Conservation (phyloP, 495 filamentous ascomycete species). For the Tetracladium setigerum region DNA sequence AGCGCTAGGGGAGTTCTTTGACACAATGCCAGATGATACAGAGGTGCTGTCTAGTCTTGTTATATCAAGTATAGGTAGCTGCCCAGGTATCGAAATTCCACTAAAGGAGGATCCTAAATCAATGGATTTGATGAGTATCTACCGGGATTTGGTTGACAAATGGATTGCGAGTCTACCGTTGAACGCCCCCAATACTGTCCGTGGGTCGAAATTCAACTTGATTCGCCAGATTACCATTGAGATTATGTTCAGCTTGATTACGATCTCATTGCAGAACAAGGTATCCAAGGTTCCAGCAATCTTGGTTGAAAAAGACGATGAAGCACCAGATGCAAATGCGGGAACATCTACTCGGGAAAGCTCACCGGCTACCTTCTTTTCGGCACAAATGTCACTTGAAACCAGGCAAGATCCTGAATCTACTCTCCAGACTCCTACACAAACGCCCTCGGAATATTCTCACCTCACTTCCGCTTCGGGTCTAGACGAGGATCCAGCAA, state of each 20-base stretch:
- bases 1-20: slow-evolving; percentile 5
- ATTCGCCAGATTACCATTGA: slow-evolving; percentile 18
- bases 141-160: slow-evolving; percentile 14
- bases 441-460: slow-evolving; percentile 15
- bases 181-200: slow-evolving; percentile 1
- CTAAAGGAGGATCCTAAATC: not conserved
- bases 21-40: slow-evolving; percentile 4
- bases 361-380: slow-evolving; percentile 5
- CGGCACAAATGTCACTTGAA: slow-evolving; percentile 2
- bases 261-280: slow-evolving; percentile 12
- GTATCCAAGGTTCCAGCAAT: not conserved
- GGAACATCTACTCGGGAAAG: not conserved
- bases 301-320: not conserved
- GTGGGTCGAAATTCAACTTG: slow-evolving; percentile 17
- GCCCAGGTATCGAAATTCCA: slow-evolving; percentile 5
- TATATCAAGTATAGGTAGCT: slow-evolving; percentile 4
- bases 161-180: slow-evolving; percentile 17
- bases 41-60: slow-evolving; percentile 5
- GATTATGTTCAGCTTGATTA: slow-evolving; percentile 16
- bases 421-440: slow-evolving; percentile 10
- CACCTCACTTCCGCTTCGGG: slow-evolving; percentile 4
- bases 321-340: not conserved
- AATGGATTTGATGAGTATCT: slow-evolving; percentile 11
- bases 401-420: not conserved
- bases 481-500: slow-evolving; percentile 17